Evolutionary conservation across 306 rosid species (phyloP), one percentile per base, ranked within the genome.

Genomic region (Citrullus amarus): DNA sequence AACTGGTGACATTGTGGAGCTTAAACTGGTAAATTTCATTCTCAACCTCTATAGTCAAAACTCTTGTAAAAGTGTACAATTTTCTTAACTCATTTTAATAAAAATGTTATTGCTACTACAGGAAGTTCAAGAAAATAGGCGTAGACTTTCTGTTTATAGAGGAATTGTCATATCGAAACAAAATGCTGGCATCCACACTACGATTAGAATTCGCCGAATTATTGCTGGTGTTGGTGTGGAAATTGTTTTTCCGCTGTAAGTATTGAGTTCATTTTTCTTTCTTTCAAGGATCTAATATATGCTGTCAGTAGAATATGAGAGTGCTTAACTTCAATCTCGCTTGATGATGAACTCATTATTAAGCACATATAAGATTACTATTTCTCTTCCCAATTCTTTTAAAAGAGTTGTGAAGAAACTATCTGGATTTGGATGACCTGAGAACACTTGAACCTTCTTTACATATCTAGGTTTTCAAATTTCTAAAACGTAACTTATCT

Each of bases 61-160:
- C 75, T 8, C 50, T 17, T 36, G 1, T 36, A 4, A 0, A 71
- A 12, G 53, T 41, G 55, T 22, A 13, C 22, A 36, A 14, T 25
- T 68, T 68, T n/a, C 3, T 18, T 68, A 39, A 36, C 22, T 17
- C 11, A 6, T 68, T n/a, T 68, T 44, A 12, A 68, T 17, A 43
- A 70, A 48, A 44, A 71, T 25, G 76, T 13, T 71, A 70, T 22
- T 46, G 13, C 51, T 20, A 70, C 22, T 46, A 43, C 97, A 95
- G 97, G 97, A 92, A 86, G 96, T 95, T 81, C 97, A 97, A 13
- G 97, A 95, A 84, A 95, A 92, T 82, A 92, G 84, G 87, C 97
- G 97, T 79, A 89, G 99, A 79, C 63, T 95, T 84, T 92, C 97
- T 38, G 53, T 91, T 83, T 92, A 95, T 76, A 95, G 89, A 74